Percentiles rank a stretch among this genome's conserved stretches.
These are phyloP conservation scores for Psilocybe cyanescens DNA, from an alignment of 768 basidiomycete species.

Conservation along the genomic window DNA sequence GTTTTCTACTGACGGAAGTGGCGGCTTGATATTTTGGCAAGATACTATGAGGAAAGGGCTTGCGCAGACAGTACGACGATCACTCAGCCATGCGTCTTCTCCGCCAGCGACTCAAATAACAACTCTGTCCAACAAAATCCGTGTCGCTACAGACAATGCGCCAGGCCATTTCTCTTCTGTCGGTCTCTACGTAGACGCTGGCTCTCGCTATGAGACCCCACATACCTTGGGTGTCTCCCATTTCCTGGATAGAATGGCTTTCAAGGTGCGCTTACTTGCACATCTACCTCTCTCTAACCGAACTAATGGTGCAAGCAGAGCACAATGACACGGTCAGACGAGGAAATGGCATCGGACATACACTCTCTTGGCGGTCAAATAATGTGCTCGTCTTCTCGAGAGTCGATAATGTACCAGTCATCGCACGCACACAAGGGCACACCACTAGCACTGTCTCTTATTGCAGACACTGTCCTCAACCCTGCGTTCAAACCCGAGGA, in stretches of 20 bases:
- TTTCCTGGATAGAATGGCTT: constrained; percentile 94
- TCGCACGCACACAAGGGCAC: constrained; percentile 88
- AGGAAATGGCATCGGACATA: constrained; percentile 80
- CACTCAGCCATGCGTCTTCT: constrained; percentile 25
- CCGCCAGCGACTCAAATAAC: constrained; percentile 63
- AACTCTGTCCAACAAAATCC: constrained; percentile 87
- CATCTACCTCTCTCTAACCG: constrained; percentile 4
- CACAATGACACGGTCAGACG: constrained; percentile 70
- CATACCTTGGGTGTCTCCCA: constrained; percentile 83
- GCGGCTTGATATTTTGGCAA: background rate
- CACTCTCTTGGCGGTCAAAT: constrained; percentile 91
- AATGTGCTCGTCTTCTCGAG: constrained; percentile 86
- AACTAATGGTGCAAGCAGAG: constrained; percentile 50
- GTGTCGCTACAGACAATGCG: constrained; percentile 88
- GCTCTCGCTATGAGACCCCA: constrained; percentile 84
- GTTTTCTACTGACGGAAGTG: background rate
- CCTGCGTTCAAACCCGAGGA: constrained; percentile 79
- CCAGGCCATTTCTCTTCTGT: constrained; percentile 95
- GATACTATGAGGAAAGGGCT: constrained; percentile 43
- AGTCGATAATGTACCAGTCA: constrained; percentile 98
- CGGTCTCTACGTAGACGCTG: constrained; percentile 93
- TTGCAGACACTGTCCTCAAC: constrained; percentile 88
- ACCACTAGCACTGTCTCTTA: constrained; percentile 81
- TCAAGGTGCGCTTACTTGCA: constrained; percentile 67
- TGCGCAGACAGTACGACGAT: constrained; percentile 32